Conservation (phyloP, 2,329 filamentous ascomycete genomes). For the Microsporum ferrugineum region DNA sequence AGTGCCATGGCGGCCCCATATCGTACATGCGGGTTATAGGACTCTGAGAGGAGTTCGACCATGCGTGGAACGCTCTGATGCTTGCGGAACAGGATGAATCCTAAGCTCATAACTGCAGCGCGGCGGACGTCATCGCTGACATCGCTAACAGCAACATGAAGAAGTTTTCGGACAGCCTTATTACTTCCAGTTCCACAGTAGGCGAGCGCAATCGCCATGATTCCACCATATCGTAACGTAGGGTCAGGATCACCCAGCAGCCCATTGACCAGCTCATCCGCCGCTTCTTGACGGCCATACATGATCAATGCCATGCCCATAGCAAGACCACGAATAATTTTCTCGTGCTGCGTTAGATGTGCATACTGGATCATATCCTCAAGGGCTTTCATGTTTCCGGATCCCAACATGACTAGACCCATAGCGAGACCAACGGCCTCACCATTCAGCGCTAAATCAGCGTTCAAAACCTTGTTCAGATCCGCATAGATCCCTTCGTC, state of each 20-base stretch:
- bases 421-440: constrained; percentile 92
- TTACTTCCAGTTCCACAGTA: constrained; percentile 98
- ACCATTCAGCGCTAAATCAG: constrained; percentile 90
- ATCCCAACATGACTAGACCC: constrained; percentile 96
- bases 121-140: constrained; percentile 95
- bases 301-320: constrained; percentile 97
- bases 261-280: constrained; percentile 87
- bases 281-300: constrained; percentile 89
- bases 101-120: constrained; percentile 92
- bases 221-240: constrained; percentile 87
- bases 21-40: constrained; percentile 95
- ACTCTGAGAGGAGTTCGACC: constrained; percentile 95
- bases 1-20: constrained; percentile 98
- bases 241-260: constrained; percentile 89
- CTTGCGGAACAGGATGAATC: constrained; percentile 97
- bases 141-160: constrained; percentile 94
- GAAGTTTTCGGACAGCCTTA: constrained; percentile 89
- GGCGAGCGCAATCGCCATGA: constrained; percentile 94
- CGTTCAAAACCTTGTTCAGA: constrained; percentile 76
- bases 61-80: constrained; percentile 93
- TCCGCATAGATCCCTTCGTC: constrained; percentile 84
- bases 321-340: constrained; percentile 90
- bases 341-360: constrained; percentile 96
- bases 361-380: constrained; percentile 97
- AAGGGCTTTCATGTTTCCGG: constrained; percentile 84